Evolutionary conservation across 306 rosid species (phyloP), one percentile per base, ranked within the genome.

Genomic region (Sophora flavescens): DNA sequence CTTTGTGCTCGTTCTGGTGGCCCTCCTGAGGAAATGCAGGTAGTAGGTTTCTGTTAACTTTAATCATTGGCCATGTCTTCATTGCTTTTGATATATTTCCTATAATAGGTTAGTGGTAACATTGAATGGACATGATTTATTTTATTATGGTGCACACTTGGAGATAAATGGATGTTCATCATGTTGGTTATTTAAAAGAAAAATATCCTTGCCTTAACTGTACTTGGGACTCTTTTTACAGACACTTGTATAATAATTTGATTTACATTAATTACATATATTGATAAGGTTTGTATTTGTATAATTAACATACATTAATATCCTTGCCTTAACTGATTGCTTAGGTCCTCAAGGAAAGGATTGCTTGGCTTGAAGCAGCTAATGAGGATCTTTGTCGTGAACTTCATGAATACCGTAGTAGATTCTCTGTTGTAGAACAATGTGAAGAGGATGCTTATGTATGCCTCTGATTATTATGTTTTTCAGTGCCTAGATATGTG

Each of bases 321-420:
- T n/a, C n/a, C n/a, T n/a, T n/a, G n/a, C n/a, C n/a, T n/a, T n/a
- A 50, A 67, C 58, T 80, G 57, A 62, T 72, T 78, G 18, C 62
- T 74, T 63, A 94, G 98, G 87, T 87, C 79, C 96, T 94, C 54
- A 94, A 91, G 91, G 98, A 94, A 86, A 86, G 96, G 74, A 90
- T 94, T 85, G 14, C 94, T 72, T 92, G 97, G 92, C 98, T 94
- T 68, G 98, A 94, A 87, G 89, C 97, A 84, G 91, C 98, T 74
- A 94, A 94, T 82, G 97, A 90, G 81, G 95, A 92, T 85, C 95
- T 94, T 71, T 88, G 92, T 72, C 88, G 89, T 47, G 97, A 94
- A 85, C 97, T 94, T 86, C 96, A 89, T 70, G 97, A 88, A 81
- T 87, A 79, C 74, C 94, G 93, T 53, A 94, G 88, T 59, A 88